These are phyloP conservation scores for Zygoascus biomembranicola DNA, from an alignment of 805 yeast genomes.

Conservation along the genomic window DNA sequence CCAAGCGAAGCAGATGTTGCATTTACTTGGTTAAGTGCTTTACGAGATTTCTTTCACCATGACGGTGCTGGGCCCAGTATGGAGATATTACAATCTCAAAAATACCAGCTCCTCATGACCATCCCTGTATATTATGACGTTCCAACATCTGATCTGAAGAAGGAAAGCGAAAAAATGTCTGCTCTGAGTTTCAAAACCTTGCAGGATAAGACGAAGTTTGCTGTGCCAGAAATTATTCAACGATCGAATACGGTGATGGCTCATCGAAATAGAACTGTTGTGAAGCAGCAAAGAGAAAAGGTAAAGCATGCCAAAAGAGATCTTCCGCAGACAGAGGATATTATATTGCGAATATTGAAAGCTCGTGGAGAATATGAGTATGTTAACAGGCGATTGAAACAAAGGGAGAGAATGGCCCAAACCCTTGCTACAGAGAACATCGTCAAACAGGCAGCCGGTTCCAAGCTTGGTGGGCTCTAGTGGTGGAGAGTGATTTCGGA, in stretches of 20 bases:
- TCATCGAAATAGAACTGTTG: conserved; percentile 53
- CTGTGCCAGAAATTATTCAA: conserved; percentile 39
- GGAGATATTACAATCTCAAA: conserved; percentile 49
- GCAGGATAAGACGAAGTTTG: conserved; percentile 40
- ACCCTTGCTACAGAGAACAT: conserved; percentile 45
- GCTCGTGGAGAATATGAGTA: conserved; percentile 54
- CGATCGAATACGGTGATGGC: conserved; percentile 64
- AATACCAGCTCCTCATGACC: conserved; percentile 55
- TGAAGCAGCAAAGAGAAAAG: conserved; percentile 40
- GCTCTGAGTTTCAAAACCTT: conserved; percentile 45
- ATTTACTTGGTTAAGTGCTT: conserved; percentile 62
- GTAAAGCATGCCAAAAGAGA: conserved; percentile 38
- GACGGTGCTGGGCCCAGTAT: conserved; percentile 76
- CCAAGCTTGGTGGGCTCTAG: neutral
- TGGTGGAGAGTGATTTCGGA: neutral
- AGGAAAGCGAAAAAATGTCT: conserved; percentile 52
- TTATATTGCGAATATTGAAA: conserved; percentile 62
- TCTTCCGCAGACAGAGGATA: conserved; percentile 49
- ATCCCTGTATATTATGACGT: conserved; percentile 61
- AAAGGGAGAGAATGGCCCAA: conserved; percentile 51
- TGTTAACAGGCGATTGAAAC: conserved; percentile 52
- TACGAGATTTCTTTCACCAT: conserved; percentile 68
- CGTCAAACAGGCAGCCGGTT: conserved; percentile 15
- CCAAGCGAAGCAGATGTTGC: conserved; percentile 57
- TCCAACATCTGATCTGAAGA: conserved; percentile 37